phyloP scores from a whole-genome alignment of 2,329 filamentous ascomycete genomes.

The Colletotrichum falcatum region DNA sequence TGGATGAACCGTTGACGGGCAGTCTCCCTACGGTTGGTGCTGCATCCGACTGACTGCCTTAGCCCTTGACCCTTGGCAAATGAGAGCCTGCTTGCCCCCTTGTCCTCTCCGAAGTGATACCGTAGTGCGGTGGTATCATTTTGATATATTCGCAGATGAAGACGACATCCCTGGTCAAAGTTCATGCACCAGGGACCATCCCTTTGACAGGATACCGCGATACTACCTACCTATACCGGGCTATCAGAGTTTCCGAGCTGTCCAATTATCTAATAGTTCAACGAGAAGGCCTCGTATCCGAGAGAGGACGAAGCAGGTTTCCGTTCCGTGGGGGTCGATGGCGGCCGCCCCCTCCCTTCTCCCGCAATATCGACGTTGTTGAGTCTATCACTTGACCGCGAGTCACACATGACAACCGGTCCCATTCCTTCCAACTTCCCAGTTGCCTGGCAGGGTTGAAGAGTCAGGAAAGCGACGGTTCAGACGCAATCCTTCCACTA shows the following conservation, averaged over 20 bases:
- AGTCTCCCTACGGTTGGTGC: not conserved
- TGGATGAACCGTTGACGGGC: slow-evolving; percentile 23
- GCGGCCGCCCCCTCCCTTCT: not conserved
- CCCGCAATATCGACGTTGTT: not conserved
- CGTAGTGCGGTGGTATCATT: not conserved
- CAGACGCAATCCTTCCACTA: slow-evolving; percentile 15
- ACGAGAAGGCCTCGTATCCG: slow-evolving; percentile 9
- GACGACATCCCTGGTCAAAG: slow-evolving; percentile 24
- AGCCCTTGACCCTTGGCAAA: not conserved
- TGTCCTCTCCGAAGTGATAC: not conserved
- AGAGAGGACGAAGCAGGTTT: not conserved
- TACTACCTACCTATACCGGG: slow-evolving; percentile 28
- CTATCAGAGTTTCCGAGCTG: slow-evolving; percentile 4
- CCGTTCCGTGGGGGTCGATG: not conserved
- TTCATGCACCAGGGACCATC: slow-evolving; percentile 14
- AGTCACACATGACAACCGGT: not conserved
- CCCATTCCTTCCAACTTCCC: not conserved
- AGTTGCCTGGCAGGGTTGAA: slow-evolving; percentile 6
- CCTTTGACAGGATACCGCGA: not conserved
- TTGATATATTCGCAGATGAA: slow-evolving; percentile 1
- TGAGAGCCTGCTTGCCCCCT: not conserved
- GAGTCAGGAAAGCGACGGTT: slow-evolving; percentile 22
- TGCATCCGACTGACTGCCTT: not conserved
- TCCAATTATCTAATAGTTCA: not conserved
- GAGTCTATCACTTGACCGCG: not conserved